A percentile compares a stretch with the other conserved stretches of the same genome.
These are phyloP conservation scores for Boletus edulis DNA, from an alignment of 768 basidiomycete genomes.

Conservation along the genomic window DNA sequence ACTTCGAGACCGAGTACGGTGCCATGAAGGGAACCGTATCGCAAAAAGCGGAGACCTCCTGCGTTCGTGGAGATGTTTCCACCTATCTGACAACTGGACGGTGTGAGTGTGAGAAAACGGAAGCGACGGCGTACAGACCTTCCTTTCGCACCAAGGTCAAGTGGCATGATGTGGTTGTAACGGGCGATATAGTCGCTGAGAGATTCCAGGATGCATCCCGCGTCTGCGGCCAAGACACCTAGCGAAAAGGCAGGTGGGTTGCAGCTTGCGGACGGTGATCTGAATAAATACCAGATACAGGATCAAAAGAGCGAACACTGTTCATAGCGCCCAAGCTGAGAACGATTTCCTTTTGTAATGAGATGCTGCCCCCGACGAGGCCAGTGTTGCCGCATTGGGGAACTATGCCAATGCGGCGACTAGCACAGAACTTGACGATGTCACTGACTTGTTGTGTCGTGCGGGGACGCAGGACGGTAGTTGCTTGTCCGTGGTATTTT, in stretches of 20 bases:
- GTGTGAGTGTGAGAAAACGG: constrained; percentile 1
- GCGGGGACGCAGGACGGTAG: constrained; percentile 86
- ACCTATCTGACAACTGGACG: constrained; percentile 87
- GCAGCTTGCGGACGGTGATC: constrained; percentile 1
- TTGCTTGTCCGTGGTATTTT: constrained; percentile 83
- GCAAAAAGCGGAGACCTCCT: constrained; percentile 89
- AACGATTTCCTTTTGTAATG: constrained; percentile 83
- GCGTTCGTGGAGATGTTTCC: constrained; percentile 98
- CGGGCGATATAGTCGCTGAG: constrained; percentile 84
- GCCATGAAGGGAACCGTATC: constrained; percentile 95
- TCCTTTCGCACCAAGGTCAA: constrained; percentile 95
- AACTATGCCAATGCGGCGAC: constrained; percentile 81
- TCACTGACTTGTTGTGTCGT: constrained; percentile 85
- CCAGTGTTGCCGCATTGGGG: constrained; percentile 99
- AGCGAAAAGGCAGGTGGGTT: constrained; percentile 6
- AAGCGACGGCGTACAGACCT: constrained; percentile 49
- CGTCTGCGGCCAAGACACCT: constrained; percentile 92
- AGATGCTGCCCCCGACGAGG: constrained; percentile 93
- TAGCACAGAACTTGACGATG: constrained; percentile 84
- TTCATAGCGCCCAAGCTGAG: constrained; percentile 83
- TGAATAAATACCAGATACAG: constrained; percentile 62
- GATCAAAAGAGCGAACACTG: constrained; percentile 77
- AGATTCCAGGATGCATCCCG: constrained; percentile 89
- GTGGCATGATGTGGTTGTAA: constrained; percentile 92
- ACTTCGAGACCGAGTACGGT: constrained; percentile 94